Base-by-base conservation (phyloP, 179 eudicot genomes). In the Nepenthes alata region DNA sequence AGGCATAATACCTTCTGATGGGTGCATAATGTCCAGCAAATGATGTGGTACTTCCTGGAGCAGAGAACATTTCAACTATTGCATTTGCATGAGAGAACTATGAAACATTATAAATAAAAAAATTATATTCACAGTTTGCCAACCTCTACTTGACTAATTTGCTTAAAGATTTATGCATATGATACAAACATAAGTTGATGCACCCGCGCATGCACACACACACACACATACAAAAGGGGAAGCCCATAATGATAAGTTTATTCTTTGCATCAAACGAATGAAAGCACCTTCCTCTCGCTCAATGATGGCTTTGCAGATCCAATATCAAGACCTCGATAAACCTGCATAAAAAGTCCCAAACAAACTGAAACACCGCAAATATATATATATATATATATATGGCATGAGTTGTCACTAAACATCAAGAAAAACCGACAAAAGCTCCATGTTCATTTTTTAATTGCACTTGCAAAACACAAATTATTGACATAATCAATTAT, bases 231-330 rank as follows among this genome's bases (percentile, higher is more conserved):
- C 6, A 41, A 0, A 4, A 50, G 58, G 47, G 54, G 7, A 48
- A 38, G 4, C 5, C 5, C 0, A 45, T 5, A 55, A 58, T 48
- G 53, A 53, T 44, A 47, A 77, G 50, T 57, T 47, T 47, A 16
- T 50, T 64, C 16, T 36, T 53, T 57, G 48, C 57, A 65, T 58
- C 60, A 69, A 66, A 37, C 47, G 53, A 52, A 69, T 54, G 59
- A 55, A 50, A 15, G 52, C 74, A 91, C 98, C 95, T 89, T 73
- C 72, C 97, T 83, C 53, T 89, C 98, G 41, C 74, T 76, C 44
- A 71, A 16, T 52, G 88, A 75, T 75, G 98, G 97, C 75, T 93
- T 93, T 47, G 98, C 98, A 11, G 98, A 93, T 59, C 98, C 98
- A 62, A 93, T 71, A 76, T 93, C 97, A 79, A 93, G 98, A 50